Base-by-base conservation (phyloP, 345 rosid species). In the Melastoma malabathricum region DNA sequence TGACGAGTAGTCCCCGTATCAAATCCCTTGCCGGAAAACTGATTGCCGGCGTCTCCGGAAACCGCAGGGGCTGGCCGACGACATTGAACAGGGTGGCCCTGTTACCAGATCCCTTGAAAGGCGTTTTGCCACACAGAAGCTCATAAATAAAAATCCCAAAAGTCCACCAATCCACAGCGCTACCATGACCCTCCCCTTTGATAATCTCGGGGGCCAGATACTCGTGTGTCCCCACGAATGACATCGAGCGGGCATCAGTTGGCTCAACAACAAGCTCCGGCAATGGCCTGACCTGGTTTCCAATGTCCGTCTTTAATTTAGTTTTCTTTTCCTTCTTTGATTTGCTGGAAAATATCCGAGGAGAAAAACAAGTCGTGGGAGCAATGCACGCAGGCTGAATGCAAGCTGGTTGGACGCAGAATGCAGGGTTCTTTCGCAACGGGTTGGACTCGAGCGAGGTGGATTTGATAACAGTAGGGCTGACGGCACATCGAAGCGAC, bases 181-280 rank as follows among this genome's bases (percentile, higher is more conserved):
- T 83, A 45, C 92, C 95, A 56, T 80, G 95, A 49, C 89, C 89
- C 72, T 83, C 93, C 29, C 89, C 90, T 62, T 82, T 82, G 66
- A 82, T 82, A 45, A 78, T 84, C 68, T 84, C 89, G 3, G 94
- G 94, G n/a, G 89, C 94, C 62, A 84, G 62, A 71, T 84, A 84
- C 75, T 85, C 95, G 5, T 85, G 95, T 23, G 95, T 86, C 54
- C 95, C 95, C 9, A 86, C 95, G 52, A 82, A 86, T 2, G 95
- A 86, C 95, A 86, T 82, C 0, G 95, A 86, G 15, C 92, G 87
- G 10, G 95, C 95, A 31, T 75, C 81, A n/a, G 92, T 82, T 13
- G 95, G 95, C 71, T 86, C 95, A 1, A 90, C 95, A 19, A 86
- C 68, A n/a, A 86, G 92, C 65, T 86, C 95, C 3, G 95, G 95